Percentiles rank a stretch among this genome's conserved stretches.
Conservation (phyloP, 257 asterid species). For the Scutellaria barbata region DNA sequence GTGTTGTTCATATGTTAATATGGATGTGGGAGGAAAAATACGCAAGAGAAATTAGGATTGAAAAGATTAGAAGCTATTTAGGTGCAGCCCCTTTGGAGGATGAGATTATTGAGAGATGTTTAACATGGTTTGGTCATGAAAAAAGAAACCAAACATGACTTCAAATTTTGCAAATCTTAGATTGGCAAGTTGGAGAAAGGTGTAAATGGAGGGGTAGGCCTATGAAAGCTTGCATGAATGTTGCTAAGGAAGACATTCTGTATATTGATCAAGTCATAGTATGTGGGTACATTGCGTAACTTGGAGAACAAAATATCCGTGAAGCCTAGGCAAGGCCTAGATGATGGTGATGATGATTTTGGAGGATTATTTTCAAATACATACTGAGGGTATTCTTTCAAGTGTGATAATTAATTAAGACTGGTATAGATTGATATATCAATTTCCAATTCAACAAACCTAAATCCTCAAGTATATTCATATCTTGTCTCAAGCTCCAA, state of each 20-base stretch:
- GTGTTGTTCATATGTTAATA: background rate
- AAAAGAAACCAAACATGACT: too few species aligned
- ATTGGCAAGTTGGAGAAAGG: background rate
- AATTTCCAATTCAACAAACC: background rate
- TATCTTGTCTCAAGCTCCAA: background rate
- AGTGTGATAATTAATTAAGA: background rate
- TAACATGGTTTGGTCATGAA: too few species aligned
- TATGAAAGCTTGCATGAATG: background rate
- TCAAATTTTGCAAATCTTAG: too few species aligned
- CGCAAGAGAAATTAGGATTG: background rate
- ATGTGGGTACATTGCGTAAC: background rate
- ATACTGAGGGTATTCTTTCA: background rate
- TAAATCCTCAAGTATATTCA: background rate
- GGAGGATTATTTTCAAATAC: background rate
- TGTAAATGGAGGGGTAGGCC: background rate
- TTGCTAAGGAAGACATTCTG: background rate
- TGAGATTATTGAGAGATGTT: too few species aligned
- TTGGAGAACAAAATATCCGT: too few species aligned
- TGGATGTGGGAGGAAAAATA: background rate
- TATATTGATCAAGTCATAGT: background rate
- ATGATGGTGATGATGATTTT: background rate
- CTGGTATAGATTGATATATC: background rate
- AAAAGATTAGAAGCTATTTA: background rate
- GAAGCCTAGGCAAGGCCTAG: background rate
- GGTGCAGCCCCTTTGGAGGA: too few species aligned